A percentile compares a stretch with the other conserved stretches of the same genome.
Evolutionary conservation across 129 eudicot species (phyloP).

Genomic region (Helianthus annuus): DNA sequence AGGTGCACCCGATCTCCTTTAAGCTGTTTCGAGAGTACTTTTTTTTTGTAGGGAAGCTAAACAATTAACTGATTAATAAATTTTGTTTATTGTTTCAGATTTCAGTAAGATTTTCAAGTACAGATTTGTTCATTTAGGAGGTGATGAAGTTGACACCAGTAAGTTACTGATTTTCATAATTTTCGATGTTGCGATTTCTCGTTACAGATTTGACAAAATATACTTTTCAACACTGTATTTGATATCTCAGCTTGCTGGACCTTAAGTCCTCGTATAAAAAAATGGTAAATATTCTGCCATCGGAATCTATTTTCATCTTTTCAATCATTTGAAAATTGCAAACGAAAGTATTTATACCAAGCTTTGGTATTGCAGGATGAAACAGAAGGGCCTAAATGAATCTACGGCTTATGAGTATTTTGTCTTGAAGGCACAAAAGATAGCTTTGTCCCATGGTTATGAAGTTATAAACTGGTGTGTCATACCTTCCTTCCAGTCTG

Average conservation of each 20-base stretch:
- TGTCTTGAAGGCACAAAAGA: conserved; percentile 82
- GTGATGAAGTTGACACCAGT: conserved; percentile 96
- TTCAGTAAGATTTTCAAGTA: conserved; percentile 86
- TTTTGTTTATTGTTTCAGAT: conserved; percentile 55
- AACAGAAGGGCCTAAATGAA: conserved; percentile 42
- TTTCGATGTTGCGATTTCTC: conserved; percentile 12
- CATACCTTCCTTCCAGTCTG: background rate
- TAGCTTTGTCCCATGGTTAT: conserved; percentile 90
- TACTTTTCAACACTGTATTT: conserved; percentile 10
- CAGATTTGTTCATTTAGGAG: conserved; percentile 93
- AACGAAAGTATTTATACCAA: conserved; percentile 1
- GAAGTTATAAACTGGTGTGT: conserved; percentile 86
- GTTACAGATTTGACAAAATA: background rate
- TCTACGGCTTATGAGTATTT: conserved; percentile 77
- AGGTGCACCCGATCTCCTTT: conserved; percentile 35
- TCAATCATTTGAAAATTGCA: conserved; percentile 7
- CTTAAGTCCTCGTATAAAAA: conserved; percentile 58
- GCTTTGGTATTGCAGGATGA: conserved; percentile 54
- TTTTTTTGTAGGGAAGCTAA: conserved; percentile 1
- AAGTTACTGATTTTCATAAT: conserved; percentile 33
- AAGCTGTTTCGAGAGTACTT: conserved; percentile 1
- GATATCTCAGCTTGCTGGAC: conserved; percentile 83
- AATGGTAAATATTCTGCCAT: conserved; percentile 54
- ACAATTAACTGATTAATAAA: conserved; percentile 2
- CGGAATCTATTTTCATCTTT: background rate